Percentiles rank a stretch among this genome's conserved stretches.
Evolutionary conservation across 495 filamentous ascomycete genomes (phyloP).

Genomic region (Lasiosphaeria miniovina): DNA sequence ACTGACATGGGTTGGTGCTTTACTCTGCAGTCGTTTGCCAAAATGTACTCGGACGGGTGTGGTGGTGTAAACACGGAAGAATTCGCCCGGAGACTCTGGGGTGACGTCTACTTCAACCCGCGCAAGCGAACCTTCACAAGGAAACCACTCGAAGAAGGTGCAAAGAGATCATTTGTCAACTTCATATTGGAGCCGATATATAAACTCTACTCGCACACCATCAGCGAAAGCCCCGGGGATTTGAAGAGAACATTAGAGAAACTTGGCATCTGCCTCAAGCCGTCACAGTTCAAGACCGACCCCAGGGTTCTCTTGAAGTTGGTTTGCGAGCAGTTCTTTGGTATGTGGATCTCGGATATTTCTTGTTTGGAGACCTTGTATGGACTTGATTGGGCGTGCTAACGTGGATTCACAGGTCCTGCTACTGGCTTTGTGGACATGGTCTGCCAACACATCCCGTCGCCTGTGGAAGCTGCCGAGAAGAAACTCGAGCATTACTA

Average conservation of each 20-base stretch:
- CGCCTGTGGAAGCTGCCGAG: slow-evolving; percentile 75
- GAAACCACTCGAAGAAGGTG: slow-evolving; percentile 74
- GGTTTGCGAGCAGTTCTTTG: slow-evolving; percentile 95
- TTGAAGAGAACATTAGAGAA: slow-evolving; percentile 75
- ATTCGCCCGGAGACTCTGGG: slow-evolving; percentile 83
- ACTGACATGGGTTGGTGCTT: slow-evolving; percentile 95
- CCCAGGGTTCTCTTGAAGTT: slow-evolving; percentile 84
- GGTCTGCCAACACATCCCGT: slow-evolving; percentile 86
- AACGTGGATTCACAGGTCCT: slow-evolving; percentile 33
- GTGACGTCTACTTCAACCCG: slow-evolving; percentile 95
- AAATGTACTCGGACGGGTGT: slow-evolving; percentile 92
- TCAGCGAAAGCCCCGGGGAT: slow-evolving; percentile 86
- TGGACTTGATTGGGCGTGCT: slow-evolving; percentile 4
- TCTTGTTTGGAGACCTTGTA: neutral
- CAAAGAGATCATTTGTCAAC: slow-evolving; percentile 86
- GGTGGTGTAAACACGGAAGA: slow-evolving; percentile 73
- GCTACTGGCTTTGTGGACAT: slow-evolving; percentile 93
- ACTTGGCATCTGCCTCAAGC: slow-evolving; percentile 82
- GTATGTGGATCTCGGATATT: slow-evolving; percentile 28
- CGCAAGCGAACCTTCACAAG: slow-evolving; percentile 84
- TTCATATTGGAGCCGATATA: slow-evolving; percentile 96
- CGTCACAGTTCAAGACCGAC: slow-evolving; percentile 84
- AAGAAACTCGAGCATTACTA: slow-evolving; percentile 80
- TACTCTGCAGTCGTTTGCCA: slow-evolving; percentile 86
- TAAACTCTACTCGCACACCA: slow-evolving; percentile 94